A percentile compares a stretch with the other conserved stretches of the same genome.
These are phyloP conservation scores for Aspergillus coremiiformis DNA, from an alignment of 495 filamentous ascomycete species.

Conservation along the genomic window DNA sequence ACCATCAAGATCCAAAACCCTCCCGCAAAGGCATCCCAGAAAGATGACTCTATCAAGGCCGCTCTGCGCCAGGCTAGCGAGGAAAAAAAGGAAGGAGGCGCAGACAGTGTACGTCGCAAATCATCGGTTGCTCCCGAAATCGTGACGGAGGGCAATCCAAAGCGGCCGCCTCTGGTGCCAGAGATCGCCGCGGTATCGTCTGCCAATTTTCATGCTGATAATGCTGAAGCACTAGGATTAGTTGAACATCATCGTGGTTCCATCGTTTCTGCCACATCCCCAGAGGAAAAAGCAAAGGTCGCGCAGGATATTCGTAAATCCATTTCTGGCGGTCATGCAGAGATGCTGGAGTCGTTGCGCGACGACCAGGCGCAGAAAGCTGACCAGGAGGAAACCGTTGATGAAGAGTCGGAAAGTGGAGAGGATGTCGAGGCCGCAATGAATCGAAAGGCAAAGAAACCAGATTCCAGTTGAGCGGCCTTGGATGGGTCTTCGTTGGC, in stretches of 20 bases:
- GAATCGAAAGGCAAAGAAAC: constrained; percentile 1
- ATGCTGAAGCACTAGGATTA: constrained; percentile 33
- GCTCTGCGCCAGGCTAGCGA: constrained; percentile 59
- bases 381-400: constrained; percentile 18
- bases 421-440: constrained; percentile 6
- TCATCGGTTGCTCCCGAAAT: constrained; percentile 30
- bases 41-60: constrained; percentile 37
- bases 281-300: constrained; percentile 32
- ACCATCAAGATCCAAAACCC: constrained; percentile 41
- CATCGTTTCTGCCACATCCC: constrained; percentile 29
- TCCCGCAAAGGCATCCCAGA: constrained; percentile 27
- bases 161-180: constrained; percentile 32
- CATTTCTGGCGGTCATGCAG: constrained; percentile 24
- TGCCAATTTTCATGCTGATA: constrained; percentile 39
- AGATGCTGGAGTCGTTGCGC: constrained; percentile 20
- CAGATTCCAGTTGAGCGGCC: neutral
- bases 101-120: constrained; percentile 19
- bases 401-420: constrained; percentile 22
- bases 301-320: constrained; percentile 34
- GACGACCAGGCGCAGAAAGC: constrained; percentile 21
- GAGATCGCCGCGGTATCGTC: constrained; percentile 39
- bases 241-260: constrained; percentile 40
- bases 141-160: constrained; percentile 14
- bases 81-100: constrained; percentile 21
- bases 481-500: neutral